Conservation (phyloP, 345 rosid genomes). For the Hibiscus mutabilis region DNA sequence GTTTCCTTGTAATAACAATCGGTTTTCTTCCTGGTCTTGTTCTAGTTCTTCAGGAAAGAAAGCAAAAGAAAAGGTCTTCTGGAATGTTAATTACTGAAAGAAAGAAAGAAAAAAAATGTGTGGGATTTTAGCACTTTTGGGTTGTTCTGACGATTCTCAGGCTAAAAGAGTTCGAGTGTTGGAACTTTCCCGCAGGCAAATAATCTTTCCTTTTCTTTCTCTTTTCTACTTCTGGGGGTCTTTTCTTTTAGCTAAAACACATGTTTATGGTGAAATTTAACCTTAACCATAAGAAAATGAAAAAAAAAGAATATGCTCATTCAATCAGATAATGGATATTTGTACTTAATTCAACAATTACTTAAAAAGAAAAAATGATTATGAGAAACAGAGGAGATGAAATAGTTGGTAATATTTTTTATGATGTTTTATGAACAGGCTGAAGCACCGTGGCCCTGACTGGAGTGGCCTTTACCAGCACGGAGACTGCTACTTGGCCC, state of each 20-base stretch:
- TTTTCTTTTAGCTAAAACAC: neutral
- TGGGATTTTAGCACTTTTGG: slow-evolving; percentile 92
- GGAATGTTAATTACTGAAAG: neutral
- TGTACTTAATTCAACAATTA: neutral
- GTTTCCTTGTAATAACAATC: neutral
- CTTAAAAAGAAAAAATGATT: neutral
- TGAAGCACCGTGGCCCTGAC: slow-evolving; percentile 98
- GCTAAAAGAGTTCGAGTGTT: slow-evolving; percentile 91
- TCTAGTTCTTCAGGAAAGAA: neutral
- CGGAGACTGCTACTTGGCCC: slow-evolving; percentile 66
- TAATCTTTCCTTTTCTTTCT: neutral
- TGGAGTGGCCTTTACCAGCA: slow-evolving; percentile 93
- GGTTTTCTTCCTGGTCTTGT: neutral
- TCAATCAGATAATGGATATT: neutral
- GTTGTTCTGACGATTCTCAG: slow-evolving; percentile 89
- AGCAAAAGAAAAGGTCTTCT: neutral
- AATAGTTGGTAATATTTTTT: neutral
- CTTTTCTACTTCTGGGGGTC: neutral
- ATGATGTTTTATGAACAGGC: slow-evolving; percentile 28
- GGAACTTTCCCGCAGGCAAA: slow-evolving; percentile 98
- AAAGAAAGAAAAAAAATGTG: slow-evolving; percentile 49
- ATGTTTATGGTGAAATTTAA: no score
- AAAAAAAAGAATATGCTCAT: no score
- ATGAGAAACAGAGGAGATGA: neutral
- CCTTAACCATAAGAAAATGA: neutral